Conservation (phyloP, 208 protist genomes). For the Zelonia costaricensis region DNA sequence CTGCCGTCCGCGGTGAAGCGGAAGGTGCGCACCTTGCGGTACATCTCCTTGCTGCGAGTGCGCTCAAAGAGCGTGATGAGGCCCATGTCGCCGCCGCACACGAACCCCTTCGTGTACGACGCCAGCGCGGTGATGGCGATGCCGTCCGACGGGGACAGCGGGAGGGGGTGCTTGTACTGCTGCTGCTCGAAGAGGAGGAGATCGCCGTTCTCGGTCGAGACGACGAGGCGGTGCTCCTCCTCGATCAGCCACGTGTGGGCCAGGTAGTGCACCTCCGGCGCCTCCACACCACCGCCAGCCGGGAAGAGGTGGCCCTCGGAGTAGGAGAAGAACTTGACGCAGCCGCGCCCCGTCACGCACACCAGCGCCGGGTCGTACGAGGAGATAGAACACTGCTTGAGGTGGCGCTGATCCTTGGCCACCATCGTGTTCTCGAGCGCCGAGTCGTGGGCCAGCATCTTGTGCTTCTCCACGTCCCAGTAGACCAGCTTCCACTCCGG, state of each 20-base stretch:
- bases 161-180: slow-evolving; percentile 87
- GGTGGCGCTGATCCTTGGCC: slow-evolving; percentile 46
- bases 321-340: slow-evolving; percentile 90
- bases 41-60: slow-evolving; percentile 93
- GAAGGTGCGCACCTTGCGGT: slow-evolving; percentile 92
- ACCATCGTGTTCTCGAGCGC: slow-evolving; percentile 53
- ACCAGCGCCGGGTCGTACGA: slow-evolving; percentile 87
- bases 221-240: slow-evolving; percentile 86
- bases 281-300: slow-evolving; percentile 55
- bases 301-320: slow-evolving; percentile 79
- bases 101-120: slow-evolving; percentile 94
- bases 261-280: slow-evolving; percentile 88
- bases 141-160: slow-evolving; percentile 86
- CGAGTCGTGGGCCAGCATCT: slow-evolving; percentile 68
- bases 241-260: slow-evolving; percentile 92
- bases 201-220: slow-evolving; percentile 94
- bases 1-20: slow-evolving; percentile 80
- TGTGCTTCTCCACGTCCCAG: slow-evolving; percentile 92
- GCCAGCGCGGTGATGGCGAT: slow-evolving; percentile 87
- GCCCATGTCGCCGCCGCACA: slow-evolving; percentile 94
- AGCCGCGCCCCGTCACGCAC: slow-evolving; percentile 91
- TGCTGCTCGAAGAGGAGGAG: slow-evolving; percentile 93
- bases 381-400: slow-evolving; percentile 93
- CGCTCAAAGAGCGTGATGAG: slow-evolving; percentile 93
- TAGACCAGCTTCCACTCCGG: slow-evolving; percentile 94